Evolutionary conservation across 495 filamentous ascomycete genomes (phyloP).

Genomic region (Penicillium waksmanii): DNA sequence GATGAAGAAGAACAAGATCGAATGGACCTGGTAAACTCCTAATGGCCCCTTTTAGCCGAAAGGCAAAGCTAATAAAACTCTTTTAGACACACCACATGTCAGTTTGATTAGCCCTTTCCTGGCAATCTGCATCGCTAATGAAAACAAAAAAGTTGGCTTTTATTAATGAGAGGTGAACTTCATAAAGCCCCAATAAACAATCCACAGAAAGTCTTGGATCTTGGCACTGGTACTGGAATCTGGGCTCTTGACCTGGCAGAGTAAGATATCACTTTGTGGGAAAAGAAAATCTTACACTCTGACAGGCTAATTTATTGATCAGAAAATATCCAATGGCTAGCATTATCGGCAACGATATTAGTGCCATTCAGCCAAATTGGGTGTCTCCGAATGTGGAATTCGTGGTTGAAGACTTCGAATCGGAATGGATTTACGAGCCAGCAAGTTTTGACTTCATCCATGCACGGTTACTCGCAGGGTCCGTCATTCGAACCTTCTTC

Average conservation of each 20-base stretch:
- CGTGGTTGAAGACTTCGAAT: conserved; percentile 39
- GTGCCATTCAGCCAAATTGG: conserved; percentile 53
- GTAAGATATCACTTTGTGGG: conserved; percentile 26
- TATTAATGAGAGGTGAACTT: conserved; percentile 50
- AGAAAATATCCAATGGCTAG: conserved; percentile 28
- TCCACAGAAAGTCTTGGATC: conserved; percentile 58
- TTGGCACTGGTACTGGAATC: conserved; percentile 68
- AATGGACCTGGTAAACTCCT: conserved; percentile 55
- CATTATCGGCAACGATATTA: conserved; percentile 50
- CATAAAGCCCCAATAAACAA: conserved; percentile 56
- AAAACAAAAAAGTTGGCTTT: conserved; percentile 26
- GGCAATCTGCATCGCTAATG: not conserved
- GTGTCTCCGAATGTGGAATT: conserved; percentile 37
- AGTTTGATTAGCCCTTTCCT: not conserved
- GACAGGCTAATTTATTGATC: not conserved
- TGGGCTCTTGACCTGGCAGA: conserved; percentile 64
- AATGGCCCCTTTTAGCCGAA: not conserved
- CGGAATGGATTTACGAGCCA: conserved; percentile 28
- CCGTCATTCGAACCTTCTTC: conserved; percentile 24
- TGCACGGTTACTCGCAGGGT: conserved; percentile 21
- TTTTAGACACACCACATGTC: conserved; percentile 20
- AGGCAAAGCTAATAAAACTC: too few species aligned
- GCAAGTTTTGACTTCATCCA: conserved; percentile 36
- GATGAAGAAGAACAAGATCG: conserved; percentile 66
- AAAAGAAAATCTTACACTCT: not conserved